phyloP scores from a whole-genome alignment of 2,329 filamentous ascomycete genomes.

The Penicillium sp. region DNA sequence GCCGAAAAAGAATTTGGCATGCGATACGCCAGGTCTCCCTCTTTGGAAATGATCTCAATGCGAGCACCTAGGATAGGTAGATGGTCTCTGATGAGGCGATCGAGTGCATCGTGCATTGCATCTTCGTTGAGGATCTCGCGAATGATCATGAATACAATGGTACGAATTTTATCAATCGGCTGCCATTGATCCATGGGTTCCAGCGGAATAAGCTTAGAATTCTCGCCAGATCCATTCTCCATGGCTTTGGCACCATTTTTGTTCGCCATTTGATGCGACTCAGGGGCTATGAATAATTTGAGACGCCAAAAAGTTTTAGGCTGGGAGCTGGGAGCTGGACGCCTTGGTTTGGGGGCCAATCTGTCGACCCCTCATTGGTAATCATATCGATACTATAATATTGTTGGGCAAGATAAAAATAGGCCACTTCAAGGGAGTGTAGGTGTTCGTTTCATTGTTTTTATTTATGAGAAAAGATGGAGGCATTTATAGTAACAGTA shows the following conservation, averaged over 20 bases:
- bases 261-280: no score
- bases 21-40: neutral
- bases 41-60: neutral
- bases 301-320: neutral
- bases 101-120: neutral
- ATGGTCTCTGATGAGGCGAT: neutral
- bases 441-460: no score
- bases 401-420: no score
- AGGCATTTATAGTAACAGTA: no score
- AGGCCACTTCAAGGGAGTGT: no score
- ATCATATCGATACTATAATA: no score
- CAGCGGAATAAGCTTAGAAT: neutral
- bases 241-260: no score
- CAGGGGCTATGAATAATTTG: no score
- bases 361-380: no score
- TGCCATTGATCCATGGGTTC: neutral
- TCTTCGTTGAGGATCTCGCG: neutral
- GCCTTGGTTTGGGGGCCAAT: neutral
- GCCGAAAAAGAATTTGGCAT: neutral
- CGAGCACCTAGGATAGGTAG: neutral
- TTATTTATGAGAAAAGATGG: no score
- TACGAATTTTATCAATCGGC: neutral
- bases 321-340: neutral
- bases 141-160: neutral
- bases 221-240: no score